phyloP scores from a whole-genome alignment of 441 rosid genomes.

The Adansonia gregorii region DNA sequence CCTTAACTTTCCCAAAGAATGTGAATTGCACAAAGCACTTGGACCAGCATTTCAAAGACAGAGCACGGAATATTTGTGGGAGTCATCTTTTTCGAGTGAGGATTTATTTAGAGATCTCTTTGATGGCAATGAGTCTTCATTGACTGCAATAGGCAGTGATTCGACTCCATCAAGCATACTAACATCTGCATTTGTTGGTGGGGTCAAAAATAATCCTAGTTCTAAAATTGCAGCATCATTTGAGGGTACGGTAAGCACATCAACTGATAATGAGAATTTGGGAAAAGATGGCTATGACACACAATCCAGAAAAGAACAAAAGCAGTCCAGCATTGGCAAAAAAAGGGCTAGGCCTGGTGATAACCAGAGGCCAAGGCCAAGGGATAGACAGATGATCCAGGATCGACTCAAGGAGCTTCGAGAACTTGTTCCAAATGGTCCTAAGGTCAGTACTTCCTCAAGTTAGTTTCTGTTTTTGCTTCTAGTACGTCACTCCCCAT shows the following conservation, averaged over 20 bases:
- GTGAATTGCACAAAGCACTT: constrained; percentile 57
- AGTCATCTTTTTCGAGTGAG: constrained; percentile 29
- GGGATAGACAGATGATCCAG: constrained; percentile 75
- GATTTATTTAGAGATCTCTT: constrained; percentile 24
- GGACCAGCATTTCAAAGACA: constrained; percentile 40
- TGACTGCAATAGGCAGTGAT: constrained; percentile 31
- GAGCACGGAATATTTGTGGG: constrained; percentile 29
- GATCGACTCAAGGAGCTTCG: constrained; percentile 72
- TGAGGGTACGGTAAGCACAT: constrained; percentile 32
- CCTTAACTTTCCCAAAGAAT: constrained; percentile 43
- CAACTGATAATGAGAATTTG: constrained; percentile 28
- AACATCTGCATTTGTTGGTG: constrained; percentile 29
- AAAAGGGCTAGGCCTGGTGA: constrained; percentile 52
- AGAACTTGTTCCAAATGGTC: constrained; percentile 62
- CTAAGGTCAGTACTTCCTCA: constrained; percentile 45
- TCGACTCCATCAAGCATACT: constrained; percentile 26
- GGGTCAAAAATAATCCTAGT: constrained; percentile 14
- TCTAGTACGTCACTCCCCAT: neutral
- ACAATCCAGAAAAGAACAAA: constrained; percentile 36
- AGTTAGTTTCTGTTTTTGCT: neutral
- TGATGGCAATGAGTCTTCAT: constrained; percentile 33
- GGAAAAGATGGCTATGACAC: constrained; percentile 19
- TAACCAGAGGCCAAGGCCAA: constrained; percentile 59
- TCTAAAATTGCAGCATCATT: constrained; percentile 33
- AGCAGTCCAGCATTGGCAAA: constrained; percentile 37